phyloP scores from a whole-genome alignment of 495 filamentous ascomycete species.

The Bathelium albidoporum region DNA sequence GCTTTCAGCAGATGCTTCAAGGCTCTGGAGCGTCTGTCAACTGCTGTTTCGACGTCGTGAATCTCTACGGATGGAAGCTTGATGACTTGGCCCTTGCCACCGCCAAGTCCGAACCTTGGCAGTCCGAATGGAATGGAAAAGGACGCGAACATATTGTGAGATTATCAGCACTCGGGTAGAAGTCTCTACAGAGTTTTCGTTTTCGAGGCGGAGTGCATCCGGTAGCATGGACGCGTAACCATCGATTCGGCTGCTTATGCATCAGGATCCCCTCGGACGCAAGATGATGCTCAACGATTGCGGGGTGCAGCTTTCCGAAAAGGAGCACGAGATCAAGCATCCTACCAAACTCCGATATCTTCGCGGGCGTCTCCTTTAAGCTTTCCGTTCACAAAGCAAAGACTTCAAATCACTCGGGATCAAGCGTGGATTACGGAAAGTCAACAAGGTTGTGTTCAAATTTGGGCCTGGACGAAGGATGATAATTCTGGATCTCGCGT shows the following conservation, averaged over 20 bases:
- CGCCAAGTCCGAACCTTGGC: slow-evolving; percentile 1
- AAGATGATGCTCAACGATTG: background rate
- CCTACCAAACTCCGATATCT: background rate
- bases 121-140: slow-evolving; percentile 23
- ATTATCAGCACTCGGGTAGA: background rate
- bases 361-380: too few species aligned
- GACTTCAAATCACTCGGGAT: too few species aligned
- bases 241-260: too few species aligned
- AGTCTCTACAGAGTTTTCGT: background rate
- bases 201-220: too few species aligned
- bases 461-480: too few species aligned
- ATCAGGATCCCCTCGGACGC: too few species aligned
- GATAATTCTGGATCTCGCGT: background rate
- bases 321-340: background rate
- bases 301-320: background rate
- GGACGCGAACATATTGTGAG: slow-evolving; percentile 16
- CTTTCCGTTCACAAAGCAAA: too few species aligned
- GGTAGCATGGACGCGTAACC: too few species aligned
- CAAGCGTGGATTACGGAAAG: too few species aligned
- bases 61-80: slow-evolving; percentile 58
- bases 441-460: too few species aligned
- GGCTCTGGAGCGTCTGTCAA: slow-evolving; percentile 68
- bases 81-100: slow-evolving; percentile 35
- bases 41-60: slow-evolving; percentile 66
- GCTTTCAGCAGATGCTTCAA: slow-evolving; percentile 82